Percentiles rank a stretch among this genome's conserved stretches.
phyloP scores from a whole-genome alignment of 345 rosid species.

The Dimocarpus longan region DNA sequence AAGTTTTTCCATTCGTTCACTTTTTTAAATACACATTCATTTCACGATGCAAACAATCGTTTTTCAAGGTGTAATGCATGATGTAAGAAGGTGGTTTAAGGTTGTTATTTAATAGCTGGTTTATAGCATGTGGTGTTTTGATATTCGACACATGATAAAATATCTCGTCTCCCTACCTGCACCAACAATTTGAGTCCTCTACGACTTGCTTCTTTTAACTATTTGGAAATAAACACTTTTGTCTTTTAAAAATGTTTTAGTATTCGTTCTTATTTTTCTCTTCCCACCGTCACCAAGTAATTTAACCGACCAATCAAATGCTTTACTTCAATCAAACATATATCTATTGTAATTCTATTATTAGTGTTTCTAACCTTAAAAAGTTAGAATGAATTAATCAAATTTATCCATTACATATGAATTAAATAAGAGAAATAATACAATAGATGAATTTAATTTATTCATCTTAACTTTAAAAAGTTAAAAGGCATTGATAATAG shows the following conservation, averaged over 20 bases:
- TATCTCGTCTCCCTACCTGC: not conserved
- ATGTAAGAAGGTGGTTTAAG: conserved; percentile 8
- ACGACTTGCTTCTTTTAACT: conserved; percentile 34
- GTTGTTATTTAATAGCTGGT: not conserved
- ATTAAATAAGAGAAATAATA: too few species aligned
- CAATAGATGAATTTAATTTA: too few species aligned
- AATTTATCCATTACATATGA: too few species aligned
- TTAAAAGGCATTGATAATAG: too few species aligned
- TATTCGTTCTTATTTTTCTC: not conserved
- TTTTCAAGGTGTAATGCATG: conserved; percentile 16
- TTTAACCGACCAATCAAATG: conserved; percentile 2
- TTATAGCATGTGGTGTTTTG: conserved; percentile 24
- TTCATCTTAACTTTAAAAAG: too few species aligned
- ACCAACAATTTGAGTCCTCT: conserved; percentile 31
- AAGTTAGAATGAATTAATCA: too few species aligned
- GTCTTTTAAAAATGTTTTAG: not conserved
- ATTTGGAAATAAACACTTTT: not conserved
- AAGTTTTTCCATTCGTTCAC: too few species aligned
- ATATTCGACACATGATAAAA: conserved; percentile 30
- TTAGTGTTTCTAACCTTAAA: too few species aligned
- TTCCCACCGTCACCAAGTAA: not conserved
- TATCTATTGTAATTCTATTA: too few species aligned
- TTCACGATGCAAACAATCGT: conserved; percentile 20
- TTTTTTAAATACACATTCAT: not conserved
- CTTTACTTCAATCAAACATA: not conserved